Percentiles rank a stretch among this genome's conserved stretches.
Conservation (phyloP, 1,284 basidiomycete species). For the Cryptococcus sp. region DNA sequence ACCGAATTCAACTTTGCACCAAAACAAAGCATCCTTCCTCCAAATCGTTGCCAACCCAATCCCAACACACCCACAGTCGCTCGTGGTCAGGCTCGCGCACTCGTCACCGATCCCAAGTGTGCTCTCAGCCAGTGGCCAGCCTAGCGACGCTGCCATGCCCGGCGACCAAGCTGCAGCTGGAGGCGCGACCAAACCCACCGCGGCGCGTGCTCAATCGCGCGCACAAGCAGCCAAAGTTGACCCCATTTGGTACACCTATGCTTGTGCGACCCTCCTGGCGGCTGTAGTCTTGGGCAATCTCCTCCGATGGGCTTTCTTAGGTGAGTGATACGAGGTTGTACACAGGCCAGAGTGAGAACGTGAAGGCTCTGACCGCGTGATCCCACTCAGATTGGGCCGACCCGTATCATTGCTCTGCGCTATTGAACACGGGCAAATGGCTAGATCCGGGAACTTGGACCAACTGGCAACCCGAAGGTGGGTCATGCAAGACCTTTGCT, state of each 20-base stretch:
- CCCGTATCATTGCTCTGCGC: constrained; percentile 68
- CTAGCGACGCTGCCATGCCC: too few relatives aligned
- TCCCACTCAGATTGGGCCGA: constrained; percentile 64
- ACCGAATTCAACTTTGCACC: too few relatives aligned
- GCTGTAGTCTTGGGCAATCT: constrained; percentile 49
- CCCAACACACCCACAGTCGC: too few relatives aligned
- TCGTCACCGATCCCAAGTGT: too few relatives aligned
- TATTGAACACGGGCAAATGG: constrained; percentile 76
- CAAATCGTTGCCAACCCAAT: too few relatives aligned
- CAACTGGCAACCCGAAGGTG: constrained; percentile 85
- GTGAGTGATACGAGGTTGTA: constrained; percentile 27
- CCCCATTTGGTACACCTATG: constrained; percentile 54
- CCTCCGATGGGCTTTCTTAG: constrained; percentile 51
- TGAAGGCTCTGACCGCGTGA: not conserved
- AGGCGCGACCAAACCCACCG: too few relatives aligned
- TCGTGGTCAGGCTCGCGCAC: too few relatives aligned
- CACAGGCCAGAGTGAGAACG: not conserved
- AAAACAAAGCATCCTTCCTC: too few relatives aligned
- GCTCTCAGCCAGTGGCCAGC: too few relatives aligned
- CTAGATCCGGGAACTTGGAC: constrained; percentile 62
- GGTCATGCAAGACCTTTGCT: constrained; percentile 30
- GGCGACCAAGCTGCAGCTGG: too few relatives aligned
- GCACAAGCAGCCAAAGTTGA: constrained; percentile 34
- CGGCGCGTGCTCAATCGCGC: not conserved
- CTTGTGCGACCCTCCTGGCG: constrained; percentile 48